Evolutionary conservation across 306 rosid species (phyloP).

Genomic region (Cicer judaicum): DNA sequence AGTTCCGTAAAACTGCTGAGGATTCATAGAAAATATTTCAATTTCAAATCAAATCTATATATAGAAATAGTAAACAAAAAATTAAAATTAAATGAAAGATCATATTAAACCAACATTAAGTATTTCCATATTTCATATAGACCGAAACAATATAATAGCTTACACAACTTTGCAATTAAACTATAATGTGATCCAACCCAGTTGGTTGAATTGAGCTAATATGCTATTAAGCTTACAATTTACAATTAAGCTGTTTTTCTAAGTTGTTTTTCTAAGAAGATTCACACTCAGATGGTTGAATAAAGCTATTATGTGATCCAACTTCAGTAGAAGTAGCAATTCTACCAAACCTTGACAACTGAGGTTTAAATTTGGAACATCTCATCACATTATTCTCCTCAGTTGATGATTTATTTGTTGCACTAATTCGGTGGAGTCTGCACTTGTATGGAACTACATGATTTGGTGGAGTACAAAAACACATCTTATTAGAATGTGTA

Average conservation of each 20-base stretch:
- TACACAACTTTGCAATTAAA: background rate
- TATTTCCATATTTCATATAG: background rate
- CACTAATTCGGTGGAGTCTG: conserved; percentile 39
- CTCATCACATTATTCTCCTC: conserved; percentile 22
- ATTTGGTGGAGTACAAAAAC: conserved; percentile 52
- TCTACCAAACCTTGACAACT: conserved; percentile 42
- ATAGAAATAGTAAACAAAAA: background rate
- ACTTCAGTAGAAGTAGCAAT: conserved; percentile 29
- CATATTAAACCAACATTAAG: conserved; percentile 16
- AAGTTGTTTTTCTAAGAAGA: conserved; percentile 27
- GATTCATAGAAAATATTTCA: background rate
- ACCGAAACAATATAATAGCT: background rate
- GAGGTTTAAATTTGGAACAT: conserved; percentile 39
- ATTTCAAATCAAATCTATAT: conserved; percentile 10
- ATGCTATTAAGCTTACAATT: background rate
- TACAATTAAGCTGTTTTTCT: conserved; percentile 13
- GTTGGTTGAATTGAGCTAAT: no score
- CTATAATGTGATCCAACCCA: no score
- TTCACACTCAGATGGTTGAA: background rate
- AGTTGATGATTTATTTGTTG: conserved; percentile 28
- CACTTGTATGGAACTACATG: conserved; percentile 52
- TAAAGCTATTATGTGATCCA: conserved; percentile 17
- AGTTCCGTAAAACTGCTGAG: conserved; percentile 5
- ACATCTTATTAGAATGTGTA: conserved; percentile 23
- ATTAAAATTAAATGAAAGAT: conserved; percentile 5